Evolutionary conservation across 768 basidiomycete species (phyloP).

Genomic region (Amanita pseudoporphyria): DNA sequence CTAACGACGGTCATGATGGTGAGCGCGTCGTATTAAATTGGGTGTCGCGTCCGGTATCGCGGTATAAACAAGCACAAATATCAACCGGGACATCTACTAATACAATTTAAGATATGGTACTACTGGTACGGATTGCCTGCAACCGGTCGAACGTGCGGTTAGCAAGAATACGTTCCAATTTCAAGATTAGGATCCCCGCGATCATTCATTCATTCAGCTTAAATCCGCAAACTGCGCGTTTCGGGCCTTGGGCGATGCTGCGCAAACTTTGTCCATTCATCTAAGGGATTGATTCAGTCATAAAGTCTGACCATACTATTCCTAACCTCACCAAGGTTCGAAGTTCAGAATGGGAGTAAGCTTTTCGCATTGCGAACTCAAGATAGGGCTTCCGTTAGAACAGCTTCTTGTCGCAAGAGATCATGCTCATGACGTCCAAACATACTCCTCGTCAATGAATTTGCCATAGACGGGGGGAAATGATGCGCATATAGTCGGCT

Average conservation of each 20-base stretch:
- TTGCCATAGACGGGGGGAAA: background rate
- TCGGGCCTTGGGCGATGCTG: too few relatives aligned
- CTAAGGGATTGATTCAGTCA: too few relatives aligned
- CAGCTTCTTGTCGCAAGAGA: background rate
- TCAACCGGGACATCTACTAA: too few relatives aligned
- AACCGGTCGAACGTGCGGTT: too few relatives aligned
- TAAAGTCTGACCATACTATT: background rate
- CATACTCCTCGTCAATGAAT: background rate
- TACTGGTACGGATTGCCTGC: too few relatives aligned
- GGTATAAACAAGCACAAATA: conserved; percentile 1
- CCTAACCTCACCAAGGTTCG: background rate
- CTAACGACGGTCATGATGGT: background rate
- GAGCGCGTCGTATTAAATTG: conserved; percentile 1
- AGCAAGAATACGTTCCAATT: too few relatives aligned
- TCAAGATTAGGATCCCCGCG: too few relatives aligned
- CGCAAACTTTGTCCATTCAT: too few relatives aligned
- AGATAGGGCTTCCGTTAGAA: background rate
- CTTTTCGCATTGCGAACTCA: background rate
- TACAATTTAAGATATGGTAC: too few relatives aligned
- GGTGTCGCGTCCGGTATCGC: background rate
- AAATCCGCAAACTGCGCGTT: too few relatives aligned
- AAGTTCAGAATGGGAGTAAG: background rate
- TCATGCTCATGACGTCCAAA: background rate
- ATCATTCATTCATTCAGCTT: too few relatives aligned
- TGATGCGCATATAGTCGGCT: background rate